Evolutionary conservation across 129 eudicot genomes (phyloP).

Genomic region (Apium graveolens): DNA sequence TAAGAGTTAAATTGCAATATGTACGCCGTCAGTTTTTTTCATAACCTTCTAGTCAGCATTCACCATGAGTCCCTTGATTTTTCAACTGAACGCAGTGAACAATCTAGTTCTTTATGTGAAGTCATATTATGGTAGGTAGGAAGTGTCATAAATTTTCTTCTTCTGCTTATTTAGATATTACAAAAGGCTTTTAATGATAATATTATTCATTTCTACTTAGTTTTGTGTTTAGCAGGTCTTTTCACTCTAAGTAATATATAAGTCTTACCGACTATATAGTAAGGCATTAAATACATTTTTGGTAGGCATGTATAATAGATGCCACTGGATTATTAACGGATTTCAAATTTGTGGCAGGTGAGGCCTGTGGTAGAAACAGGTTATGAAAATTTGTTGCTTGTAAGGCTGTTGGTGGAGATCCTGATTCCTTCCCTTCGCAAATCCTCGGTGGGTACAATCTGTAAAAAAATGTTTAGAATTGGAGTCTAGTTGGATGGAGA

Average conservation of each 20-base stretch:
- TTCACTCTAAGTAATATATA: background rate
- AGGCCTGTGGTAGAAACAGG: conserved; percentile 99
- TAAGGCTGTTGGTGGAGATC: conserved; percentile 77
- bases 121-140: background rate
- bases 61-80: background rate
- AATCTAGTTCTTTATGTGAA: background rate
- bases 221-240: background rate
- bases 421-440: conserved; percentile 61
- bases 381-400: conserved; percentile 83
- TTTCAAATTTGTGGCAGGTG: conserved; percentile 43
- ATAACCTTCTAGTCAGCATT: background rate
- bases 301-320: background rate
- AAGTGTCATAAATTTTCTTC: background rate
- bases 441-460: conserved; percentile 59
- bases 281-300: background rate
- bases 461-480: background rate
- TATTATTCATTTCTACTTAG: background rate
- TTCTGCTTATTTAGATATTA: background rate
- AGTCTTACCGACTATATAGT: background rate
- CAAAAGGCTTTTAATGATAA: background rate
- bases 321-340: background rate
- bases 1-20: background rate
- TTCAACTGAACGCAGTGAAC: background rate
- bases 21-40: background rate
- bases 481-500: conserved; percentile 5